Evolutionary conservation across 257 asterid genomes (phyloP), one percentile per base, ranked within the genome.

Genomic region (Solanum commersonii): DNA sequence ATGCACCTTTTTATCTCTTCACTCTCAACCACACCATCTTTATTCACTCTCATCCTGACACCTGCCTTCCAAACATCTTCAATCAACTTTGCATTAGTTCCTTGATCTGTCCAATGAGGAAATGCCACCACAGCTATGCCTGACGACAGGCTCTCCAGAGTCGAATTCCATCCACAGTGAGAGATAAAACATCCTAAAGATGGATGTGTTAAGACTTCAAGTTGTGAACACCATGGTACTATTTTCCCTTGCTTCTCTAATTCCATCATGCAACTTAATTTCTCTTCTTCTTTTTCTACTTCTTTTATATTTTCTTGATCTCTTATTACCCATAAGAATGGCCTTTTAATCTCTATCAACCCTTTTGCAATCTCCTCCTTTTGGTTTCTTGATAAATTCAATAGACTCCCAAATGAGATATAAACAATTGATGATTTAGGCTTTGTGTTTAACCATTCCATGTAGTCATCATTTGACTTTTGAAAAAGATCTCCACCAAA

Each of bases 141-240:
- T 9, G 25, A 42, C 33, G 49, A 74, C 0, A 91, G 40, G 13
- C 91, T 89, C 23, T 91, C 93, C 3, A 89, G 12, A 4, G 93
- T 88, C 10, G 90, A 91, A 78, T 91, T 91, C 91, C 93, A 91
- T 3, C 93, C 93, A 35, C 92, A 91, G 8, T 91, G 93, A 0
- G 92, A 87, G 2, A 91, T 22, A 4, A 87, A 91, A 86, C 93
- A 91, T 86, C 90, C 93, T 46, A 91, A 0, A 0, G 93, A 89
- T 5, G 90, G 90, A 63, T 91, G 88, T 35, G 49, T 49, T 9
- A 91, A 74, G 1, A 91, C 93, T 13, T 91, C 89, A 31, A 90
- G 46, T 56, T 91, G 93, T 0, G 93, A 86, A 78, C 93, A 90
- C 93, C 93, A 90, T 84, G 89, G 89, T 15, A 90, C 89, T 59